Evolutionary conservation across 805 yeast species (phyloP).

Genomic region (Tetrapisispora iriomotensis): DNA sequence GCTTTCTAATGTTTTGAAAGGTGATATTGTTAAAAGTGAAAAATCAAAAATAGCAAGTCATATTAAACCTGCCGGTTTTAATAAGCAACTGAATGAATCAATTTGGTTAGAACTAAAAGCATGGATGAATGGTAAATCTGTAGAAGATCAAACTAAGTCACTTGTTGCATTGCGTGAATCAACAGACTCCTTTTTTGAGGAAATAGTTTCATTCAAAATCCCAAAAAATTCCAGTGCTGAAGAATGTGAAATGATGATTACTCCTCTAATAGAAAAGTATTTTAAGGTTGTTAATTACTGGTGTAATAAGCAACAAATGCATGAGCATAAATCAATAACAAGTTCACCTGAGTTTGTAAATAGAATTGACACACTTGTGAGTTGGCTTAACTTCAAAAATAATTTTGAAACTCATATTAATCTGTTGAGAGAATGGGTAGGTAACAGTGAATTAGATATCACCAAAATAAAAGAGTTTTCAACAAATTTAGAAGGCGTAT

Average conservation of each 20-base stretch:
- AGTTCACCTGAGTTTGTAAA: constrained; percentile 52
- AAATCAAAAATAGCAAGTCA: constrained; percentile 63
- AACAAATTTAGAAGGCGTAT: constrained; percentile 25
- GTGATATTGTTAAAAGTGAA: constrained; percentile 88
- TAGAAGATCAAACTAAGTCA: constrained; percentile 65
- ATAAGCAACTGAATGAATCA: constrained; percentile 29
- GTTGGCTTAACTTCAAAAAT: constrained; percentile 72
- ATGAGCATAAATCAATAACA: constrained; percentile 63
- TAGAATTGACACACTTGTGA: constrained; percentile 63
- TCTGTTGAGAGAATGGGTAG: constrained; percentile 69
- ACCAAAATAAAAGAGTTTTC: constrained; percentile 29
- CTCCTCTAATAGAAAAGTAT: constrained; percentile 45
- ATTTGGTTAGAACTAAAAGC: constrained; percentile 86
- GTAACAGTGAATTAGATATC: constrained; percentile 69
- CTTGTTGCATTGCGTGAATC: constrained; percentile 59
- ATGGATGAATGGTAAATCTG: constrained; percentile 67
- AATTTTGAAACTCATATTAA: constrained; percentile 55
- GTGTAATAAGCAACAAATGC: constrained; percentile 73
- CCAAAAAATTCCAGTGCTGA: constrained; percentile 32
- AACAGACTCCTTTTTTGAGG: constrained; percentile 64
- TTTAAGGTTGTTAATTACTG: constrained; percentile 66
- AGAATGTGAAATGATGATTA: constrained; percentile 43
- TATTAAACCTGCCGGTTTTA: constrained; percentile 22
- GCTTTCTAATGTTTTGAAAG: constrained; percentile 82
- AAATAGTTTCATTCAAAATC: constrained; percentile 54